Percentiles rank a stretch among this genome's conserved stretches.
Evolutionary conservation across 305 asterid species (phyloP).

Genomic region (Striga hermonthica): DNA sequence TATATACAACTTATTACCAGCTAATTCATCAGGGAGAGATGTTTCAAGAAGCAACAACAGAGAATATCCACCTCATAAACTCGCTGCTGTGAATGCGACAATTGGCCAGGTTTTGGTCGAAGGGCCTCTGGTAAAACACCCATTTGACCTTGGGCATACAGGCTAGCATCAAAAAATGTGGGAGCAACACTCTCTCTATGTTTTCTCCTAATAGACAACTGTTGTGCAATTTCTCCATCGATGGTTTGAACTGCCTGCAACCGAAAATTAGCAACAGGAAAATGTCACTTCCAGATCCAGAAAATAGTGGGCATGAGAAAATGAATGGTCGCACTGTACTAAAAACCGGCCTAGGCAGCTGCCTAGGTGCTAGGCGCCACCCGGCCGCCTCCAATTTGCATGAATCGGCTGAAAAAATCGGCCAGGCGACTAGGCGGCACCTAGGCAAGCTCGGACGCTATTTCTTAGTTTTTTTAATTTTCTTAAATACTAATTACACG

Average conservation of each 20-base stretch:
- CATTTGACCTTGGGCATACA: constrained; percentile 73
- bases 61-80: constrained; percentile 76
- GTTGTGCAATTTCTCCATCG: constrained; percentile 87
- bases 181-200: constrained; percentile 82
- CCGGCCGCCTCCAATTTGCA: too few relatives aligned
- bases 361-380: too few relatives aligned
- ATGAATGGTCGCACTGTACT: not conserved
- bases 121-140: constrained; percentile 86
- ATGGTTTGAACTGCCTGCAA: constrained; percentile 87
- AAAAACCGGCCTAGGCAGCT: too few relatives aligned
- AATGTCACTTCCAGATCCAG: constrained; percentile 24
- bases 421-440: too few relatives aligned
- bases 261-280: constrained; percentile 3
- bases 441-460: too few relatives aligned
- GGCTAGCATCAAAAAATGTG: constrained; percentile 59
- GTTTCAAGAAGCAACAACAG: constrained; percentile 16
- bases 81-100: constrained; percentile 88
- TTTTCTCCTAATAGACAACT: constrained; percentile 67
- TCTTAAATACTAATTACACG: too few relatives aligned
- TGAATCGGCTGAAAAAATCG: too few relatives aligned
- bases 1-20: constrained; percentile 23
- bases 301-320: not conserved
- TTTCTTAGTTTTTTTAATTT: too few relatives aligned
- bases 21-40: constrained; percentile 19
- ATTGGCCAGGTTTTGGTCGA: constrained; percentile 93